Conservation (phyloP, 768 basidiomycete genomes). For the Pleurotus platypus region DNA sequence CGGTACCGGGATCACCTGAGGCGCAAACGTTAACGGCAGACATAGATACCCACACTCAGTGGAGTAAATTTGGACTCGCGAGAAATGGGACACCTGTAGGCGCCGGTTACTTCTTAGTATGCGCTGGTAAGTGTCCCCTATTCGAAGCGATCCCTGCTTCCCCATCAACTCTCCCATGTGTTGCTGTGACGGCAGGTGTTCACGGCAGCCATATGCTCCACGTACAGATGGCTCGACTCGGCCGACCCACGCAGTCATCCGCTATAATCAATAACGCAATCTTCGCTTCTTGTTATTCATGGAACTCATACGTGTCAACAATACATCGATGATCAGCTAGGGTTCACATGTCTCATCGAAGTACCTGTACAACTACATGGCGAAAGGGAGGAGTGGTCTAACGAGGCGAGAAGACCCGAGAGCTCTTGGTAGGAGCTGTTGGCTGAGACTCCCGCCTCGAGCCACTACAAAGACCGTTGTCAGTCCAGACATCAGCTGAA, state of each 20-base stretch:
- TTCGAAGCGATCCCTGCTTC: slow-evolving; percentile 3
- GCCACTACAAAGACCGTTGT: slow-evolving; percentile 48
- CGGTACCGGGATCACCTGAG: slow-evolving; percentile 1
- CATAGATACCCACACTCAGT: not conserved
- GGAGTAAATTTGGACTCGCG: not conserved
- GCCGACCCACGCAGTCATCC: not conserved
- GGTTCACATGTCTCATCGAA: no score
- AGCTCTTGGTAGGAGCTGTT: slow-evolving; percentile 11
- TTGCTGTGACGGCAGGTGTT: not conserved
- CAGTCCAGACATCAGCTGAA: slow-evolving; percentile 49
- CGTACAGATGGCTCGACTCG: not conserved
- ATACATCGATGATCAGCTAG: not conserved
- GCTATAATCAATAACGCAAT: not conserved
- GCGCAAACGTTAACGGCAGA: not conserved
- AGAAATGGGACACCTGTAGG: not conserved
- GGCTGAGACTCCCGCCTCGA: slow-evolving; percentile 13
- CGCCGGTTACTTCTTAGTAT: slow-evolving; percentile 8
- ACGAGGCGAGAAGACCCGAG: slow-evolving; percentile 23
- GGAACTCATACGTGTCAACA: slow-evolving; percentile 2
- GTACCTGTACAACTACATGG: not conserved
- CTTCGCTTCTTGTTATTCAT: slow-evolving; percentile 1
- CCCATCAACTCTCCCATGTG: not conserved
- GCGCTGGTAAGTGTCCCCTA: not conserved
- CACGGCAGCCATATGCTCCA: slow-evolving; percentile 1
- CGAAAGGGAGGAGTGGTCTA: slow-evolving; percentile 7